Evolutionary conservation across 2,329 filamentous ascomycete genomes (phyloP), one percentile per base, ranked within the genome.

Genomic region (Neopestalotiopsis clavispora): DNA sequence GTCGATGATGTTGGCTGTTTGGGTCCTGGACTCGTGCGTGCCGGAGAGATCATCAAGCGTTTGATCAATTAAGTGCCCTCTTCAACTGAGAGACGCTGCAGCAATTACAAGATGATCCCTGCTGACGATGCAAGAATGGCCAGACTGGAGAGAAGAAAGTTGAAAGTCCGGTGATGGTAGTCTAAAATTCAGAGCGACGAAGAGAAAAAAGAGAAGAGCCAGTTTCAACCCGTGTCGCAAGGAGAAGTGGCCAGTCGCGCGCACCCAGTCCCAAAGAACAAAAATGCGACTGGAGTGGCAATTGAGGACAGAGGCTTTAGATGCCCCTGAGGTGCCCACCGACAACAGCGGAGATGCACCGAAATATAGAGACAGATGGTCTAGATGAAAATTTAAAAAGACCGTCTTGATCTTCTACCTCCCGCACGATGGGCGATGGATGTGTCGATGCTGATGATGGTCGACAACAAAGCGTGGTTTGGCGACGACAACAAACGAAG

Each of bases 51-150:
- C 57, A 68, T 68, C 34, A 45, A 45, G 62, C 66, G 57, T 66
- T 30, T 45, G 45, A 52, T n/a, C 45, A 52, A 32, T 66, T 45
- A 32, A 9, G 14, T 66, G 61, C 69, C 68, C 69, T 68, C 69
- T 49, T 68, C 65, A 64, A 52, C 13, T 58, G 66, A 68, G 69
- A 70, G 66, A 45, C 59, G 65, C 52, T 52, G 66, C 57, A 57
- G 66, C 61, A 67, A 66, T 68, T 70, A 70, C 66, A 66, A 69
- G 63, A 70, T 70, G 66, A 52, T 66, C 52, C 59, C 32, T 60
- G 40, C 65, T 13, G 65, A 52, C 34, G 40, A 38, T 61, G 30
- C 32, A 38, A 61, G 59, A 34, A 13, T 34, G 45, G n/a, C 45
- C 45, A 52, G 45, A 7, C 17, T n/a, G 45, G n/a, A 52, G 45